Conservation (phyloP, 2,329 filamentous ascomycete species). For the Madurella fahalii region DNA sequence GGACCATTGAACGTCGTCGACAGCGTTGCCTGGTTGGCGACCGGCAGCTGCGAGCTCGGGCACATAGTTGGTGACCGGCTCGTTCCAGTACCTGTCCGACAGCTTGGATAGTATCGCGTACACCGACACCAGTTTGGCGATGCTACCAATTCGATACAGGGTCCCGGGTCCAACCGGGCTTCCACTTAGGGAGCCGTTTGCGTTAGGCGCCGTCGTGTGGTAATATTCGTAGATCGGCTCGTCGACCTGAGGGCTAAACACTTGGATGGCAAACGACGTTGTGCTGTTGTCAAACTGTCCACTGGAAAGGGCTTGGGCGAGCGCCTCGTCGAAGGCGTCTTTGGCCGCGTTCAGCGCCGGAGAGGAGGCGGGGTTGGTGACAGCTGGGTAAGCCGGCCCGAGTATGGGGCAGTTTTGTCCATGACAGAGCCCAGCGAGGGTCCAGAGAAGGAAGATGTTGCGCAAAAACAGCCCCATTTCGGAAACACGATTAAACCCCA, state of each 20-base stretch:
- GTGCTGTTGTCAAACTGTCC: neutral
- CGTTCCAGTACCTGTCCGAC: conserved; percentile 35
- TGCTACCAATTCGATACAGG: conserved; percentile 38
- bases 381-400: no score
- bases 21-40: neutral
- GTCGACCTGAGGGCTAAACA: conserved; percentile 13
- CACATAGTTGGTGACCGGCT: conserved; percentile 37
- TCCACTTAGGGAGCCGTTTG: conserved; percentile 10
- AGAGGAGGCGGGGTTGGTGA: no score
- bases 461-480: no score
- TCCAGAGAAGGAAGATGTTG: no score
- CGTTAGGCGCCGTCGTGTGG: conserved; percentile 11
- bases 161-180: conserved; percentile 29
- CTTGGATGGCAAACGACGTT: conserved; percentile 14
- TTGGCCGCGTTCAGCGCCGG: no score
- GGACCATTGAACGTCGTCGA: conserved; percentile 13
- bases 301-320: no score
- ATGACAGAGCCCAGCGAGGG: no score
- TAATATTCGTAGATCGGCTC: conserved; percentile 19
- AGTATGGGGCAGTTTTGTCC: no score
- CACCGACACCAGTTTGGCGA: conserved; percentile 42
- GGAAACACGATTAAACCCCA: no score
- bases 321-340: no score
- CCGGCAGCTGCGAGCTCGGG: conserved; percentile 33
- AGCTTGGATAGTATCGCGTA: conserved; percentile 37